These are phyloP conservation scores for Geotrichum australiense DNA, from an alignment of 1,139 yeast genomes.

Conservation along the genomic window DNA sequence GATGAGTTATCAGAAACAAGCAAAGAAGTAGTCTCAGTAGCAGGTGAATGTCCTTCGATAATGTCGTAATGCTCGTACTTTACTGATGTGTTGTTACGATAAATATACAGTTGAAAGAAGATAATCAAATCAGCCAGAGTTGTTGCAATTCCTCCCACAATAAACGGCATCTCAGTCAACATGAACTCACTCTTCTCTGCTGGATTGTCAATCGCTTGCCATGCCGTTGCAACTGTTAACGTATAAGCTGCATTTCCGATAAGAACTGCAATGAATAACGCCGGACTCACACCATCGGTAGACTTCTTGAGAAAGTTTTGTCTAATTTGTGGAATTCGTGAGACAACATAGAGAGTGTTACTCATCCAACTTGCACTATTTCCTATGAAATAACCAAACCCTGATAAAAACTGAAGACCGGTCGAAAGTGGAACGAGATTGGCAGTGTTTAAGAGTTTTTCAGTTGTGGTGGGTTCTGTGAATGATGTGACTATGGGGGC, in stretches of 20 bases:
- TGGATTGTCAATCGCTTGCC: constrained; percentile 52
- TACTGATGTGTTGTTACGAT: constrained; percentile 24
- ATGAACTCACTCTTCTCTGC: constrained; percentile 46
- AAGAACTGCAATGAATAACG: constrained; percentile 68
- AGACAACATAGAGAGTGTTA: constrained; percentile 61
- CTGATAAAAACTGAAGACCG: not conserved
- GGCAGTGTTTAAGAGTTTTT: not conserved
- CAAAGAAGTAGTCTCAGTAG: constrained; percentile 8
- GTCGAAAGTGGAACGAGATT: not conserved
- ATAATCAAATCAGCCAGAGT: constrained; percentile 63
- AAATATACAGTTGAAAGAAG: constrained; percentile 51
- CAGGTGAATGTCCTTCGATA: constrained; percentile 3
- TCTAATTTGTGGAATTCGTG: constrained; percentile 73
- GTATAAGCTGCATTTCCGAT: constrained; percentile 70
- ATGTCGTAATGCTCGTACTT: constrained; percentile 1
- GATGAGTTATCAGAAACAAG: constrained; percentile 1
- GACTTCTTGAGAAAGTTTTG: constrained; percentile 67
- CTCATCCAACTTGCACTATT: constrained; percentile 72
- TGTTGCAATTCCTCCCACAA: constrained; percentile 77
- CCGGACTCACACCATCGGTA: constrained; percentile 77
- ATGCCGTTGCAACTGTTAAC: constrained; percentile 48
- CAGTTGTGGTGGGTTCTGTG: constrained; percentile 1
- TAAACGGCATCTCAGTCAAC: constrained; percentile 66
- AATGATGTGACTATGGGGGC: constrained; percentile 12
- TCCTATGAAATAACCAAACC: constrained; percentile 37